These are phyloP conservation scores for Syncephalastrum sp. DNA, from an alignment of 371 early-diverging fungal genomes.

Conservation along the genomic window DNA sequence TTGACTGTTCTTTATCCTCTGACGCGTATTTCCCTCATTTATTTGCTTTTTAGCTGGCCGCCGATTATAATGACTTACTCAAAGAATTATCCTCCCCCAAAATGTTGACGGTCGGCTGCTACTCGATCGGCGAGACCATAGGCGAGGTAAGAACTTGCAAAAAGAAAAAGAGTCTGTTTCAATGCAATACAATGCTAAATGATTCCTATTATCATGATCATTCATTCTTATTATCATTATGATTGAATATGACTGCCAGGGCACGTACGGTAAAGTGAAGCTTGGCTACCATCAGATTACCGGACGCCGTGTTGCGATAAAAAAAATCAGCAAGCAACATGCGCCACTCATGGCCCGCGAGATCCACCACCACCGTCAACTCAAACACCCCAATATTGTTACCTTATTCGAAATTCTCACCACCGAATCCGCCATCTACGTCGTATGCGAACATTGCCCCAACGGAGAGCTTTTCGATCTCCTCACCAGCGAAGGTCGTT, in stretches of 20 bases:
- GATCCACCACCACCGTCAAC: constrained; percentile 83
- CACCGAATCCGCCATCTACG: constrained; percentile 79
- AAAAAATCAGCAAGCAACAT: constrained; percentile 83
- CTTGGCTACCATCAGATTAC: constrained; percentile 76
- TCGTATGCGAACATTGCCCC: constrained; percentile 78
- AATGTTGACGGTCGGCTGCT: constrained; percentile 25
- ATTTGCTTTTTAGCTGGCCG: constrained; percentile 17
- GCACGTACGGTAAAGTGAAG: constrained; percentile 88
- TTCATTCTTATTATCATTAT: no score
- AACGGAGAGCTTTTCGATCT: constrained; percentile 80
- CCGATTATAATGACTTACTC: constrained; percentile 30
- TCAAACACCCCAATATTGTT: constrained; percentile 84
- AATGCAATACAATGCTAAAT: background rate
- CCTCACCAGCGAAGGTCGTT: constrained; percentile 59
- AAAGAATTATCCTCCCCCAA: constrained; percentile 24
- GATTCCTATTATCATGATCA: no score
- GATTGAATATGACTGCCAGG: constrained; percentile 34
- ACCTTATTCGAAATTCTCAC: constrained; percentile 84
- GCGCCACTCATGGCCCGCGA: constrained; percentile 78
- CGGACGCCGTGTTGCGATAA: constrained; percentile 84
- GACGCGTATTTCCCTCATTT: background rate
- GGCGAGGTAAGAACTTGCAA: constrained; percentile 12
- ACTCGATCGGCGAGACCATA: constrained; percentile 24
- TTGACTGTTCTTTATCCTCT: background rate
- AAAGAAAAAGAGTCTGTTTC: constrained; percentile 29